Evolutionary conservation across 2,329 filamentous ascomycete genomes (phyloP), one percentile per base, ranked within the genome.

Genomic region (Hypoxylon sp.): DNA sequence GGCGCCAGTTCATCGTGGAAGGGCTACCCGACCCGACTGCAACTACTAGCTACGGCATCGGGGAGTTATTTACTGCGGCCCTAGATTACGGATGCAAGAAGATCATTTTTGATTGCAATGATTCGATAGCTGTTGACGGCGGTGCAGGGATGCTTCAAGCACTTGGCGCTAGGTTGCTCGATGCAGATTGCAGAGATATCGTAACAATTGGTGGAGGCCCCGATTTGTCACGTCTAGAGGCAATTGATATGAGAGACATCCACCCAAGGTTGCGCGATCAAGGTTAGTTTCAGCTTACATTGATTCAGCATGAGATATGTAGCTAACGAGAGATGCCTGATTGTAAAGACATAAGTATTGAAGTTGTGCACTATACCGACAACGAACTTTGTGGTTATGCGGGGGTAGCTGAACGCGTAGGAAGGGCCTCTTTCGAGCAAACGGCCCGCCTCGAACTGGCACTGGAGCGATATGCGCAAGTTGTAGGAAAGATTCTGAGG

Each of bases 141-240:
- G 55, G 55, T 15, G 46, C 46, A 27, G 55, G 55, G 17, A 58
- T 58, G 46, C 55, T 58, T 31, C 44, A 58, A 13, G 55, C 55
- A 17, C 31, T 58, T 19, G 55, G 44, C 4, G 55, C 31, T 27
- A 58, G n/a, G 31, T 21, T 58, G 5, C 32, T 58, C 31, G 55
- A 50, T n/a, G 46, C 6, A 11, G 8, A 58, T 7, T 29, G 44
- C n/a, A 5, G 13, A 17, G 46, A 50, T 1, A 13, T 58, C 13
- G 13, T 29, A 3, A 37, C 32, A n/a, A 29, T 19, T 37, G 19
- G 17, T 6, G 44, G 46, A 17, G 31, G 10, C 17, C 10, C 44
- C 6, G 42, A 44, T 8, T 19, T 58, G 21, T 50, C 31, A 17
- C 29, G 19, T 39, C 3, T 58, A 10, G 55, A 3, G 4, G 8